These are phyloP conservation scores for Rhodotorula kratochvilovae DNA, from an alignment of 768 basidiomycete genomes.

Conservation along the genomic window DNA sequence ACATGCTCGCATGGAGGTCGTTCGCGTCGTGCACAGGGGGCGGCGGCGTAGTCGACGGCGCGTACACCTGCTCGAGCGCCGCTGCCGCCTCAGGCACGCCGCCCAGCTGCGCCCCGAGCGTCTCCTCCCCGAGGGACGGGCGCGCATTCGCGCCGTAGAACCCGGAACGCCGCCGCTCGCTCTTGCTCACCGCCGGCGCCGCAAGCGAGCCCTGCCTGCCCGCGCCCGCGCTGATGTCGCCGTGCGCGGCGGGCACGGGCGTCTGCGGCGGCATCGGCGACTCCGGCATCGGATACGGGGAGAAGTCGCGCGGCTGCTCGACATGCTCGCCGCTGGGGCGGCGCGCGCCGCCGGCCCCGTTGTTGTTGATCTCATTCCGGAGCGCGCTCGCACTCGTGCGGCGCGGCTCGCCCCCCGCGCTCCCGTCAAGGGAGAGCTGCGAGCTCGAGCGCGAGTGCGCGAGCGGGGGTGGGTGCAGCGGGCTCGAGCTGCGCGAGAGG, in stretches of 20 bases:
- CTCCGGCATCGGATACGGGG: constrained; percentile 5
- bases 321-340: background rate
- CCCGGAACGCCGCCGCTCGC: constrained; percentile 40
- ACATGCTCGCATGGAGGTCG: constrained; percentile 51
- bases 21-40: background rate
- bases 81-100: background rate
- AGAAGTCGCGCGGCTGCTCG: background rate
- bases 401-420: background rate
- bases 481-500: background rate
- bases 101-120: background rate
- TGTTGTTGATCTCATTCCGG: background rate
- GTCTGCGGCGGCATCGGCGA: background rate
- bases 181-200: background rate
- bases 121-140: background rate
- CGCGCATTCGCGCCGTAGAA: constrained; percentile 39
- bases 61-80: background rate
- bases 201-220: background rate
- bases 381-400: constrained; percentile 5
- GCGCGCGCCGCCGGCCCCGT: background rate
- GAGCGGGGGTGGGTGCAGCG: background rate
- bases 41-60: background rate
- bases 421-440: background rate
- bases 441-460: background rate
- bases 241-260: too few species aligned
- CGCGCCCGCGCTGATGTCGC: background rate